phyloP scores from a whole-genome alignment of 139 green algal species.

The Raphidocelis subcapitata region DNA sequence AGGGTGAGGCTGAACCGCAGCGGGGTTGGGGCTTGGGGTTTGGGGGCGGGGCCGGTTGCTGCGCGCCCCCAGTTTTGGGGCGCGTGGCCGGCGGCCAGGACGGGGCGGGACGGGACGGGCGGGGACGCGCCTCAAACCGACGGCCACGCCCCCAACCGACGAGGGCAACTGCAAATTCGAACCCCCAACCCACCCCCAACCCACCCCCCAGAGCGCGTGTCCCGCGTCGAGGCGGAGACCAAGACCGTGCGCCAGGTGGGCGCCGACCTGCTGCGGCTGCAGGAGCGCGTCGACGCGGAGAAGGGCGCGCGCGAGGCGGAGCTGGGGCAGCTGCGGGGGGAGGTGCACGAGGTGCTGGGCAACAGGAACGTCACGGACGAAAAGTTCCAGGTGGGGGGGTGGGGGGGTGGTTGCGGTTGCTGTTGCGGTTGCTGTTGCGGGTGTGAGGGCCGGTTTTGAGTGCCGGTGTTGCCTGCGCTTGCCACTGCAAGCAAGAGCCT shows the following conservation, averaged over 20 bases:
- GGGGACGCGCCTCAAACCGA: too few relatives aligned
- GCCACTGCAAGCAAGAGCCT: too few relatives aligned
- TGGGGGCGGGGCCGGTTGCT: too few relatives aligned
- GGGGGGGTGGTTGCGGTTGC: background rate
- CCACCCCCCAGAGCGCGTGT: conserved; percentile 42
- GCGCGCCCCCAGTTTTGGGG: too few relatives aligned
- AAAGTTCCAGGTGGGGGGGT: conserved; percentile 55
- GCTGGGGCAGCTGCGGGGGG: conserved; percentile 40
- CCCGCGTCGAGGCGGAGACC: conserved; percentile 49
- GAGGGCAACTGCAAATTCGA: background rate
- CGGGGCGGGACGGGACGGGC: too few relatives aligned
- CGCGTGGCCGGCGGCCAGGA: too few relatives aligned
- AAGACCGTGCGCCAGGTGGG: conserved; percentile 55
- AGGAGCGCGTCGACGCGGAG: conserved; percentile 61
- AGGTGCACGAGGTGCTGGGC: conserved; percentile 62
- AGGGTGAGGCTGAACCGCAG: conserved; percentile 38
- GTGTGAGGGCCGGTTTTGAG: background rate
- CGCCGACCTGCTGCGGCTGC: conserved; percentile 64
- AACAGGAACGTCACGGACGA: conserved; percentile 58
- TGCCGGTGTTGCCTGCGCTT: too few relatives aligned
- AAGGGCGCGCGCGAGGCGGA: conserved; percentile 42
- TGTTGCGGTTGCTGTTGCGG: too few relatives aligned
- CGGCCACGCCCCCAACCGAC: too few relatives aligned
- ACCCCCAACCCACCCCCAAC: background rate
- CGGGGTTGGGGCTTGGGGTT: too few relatives aligned